Evolutionary conservation across 345 rosid genomes (phyloP).

Genomic region (Euphorbia tirucalli): DNA sequence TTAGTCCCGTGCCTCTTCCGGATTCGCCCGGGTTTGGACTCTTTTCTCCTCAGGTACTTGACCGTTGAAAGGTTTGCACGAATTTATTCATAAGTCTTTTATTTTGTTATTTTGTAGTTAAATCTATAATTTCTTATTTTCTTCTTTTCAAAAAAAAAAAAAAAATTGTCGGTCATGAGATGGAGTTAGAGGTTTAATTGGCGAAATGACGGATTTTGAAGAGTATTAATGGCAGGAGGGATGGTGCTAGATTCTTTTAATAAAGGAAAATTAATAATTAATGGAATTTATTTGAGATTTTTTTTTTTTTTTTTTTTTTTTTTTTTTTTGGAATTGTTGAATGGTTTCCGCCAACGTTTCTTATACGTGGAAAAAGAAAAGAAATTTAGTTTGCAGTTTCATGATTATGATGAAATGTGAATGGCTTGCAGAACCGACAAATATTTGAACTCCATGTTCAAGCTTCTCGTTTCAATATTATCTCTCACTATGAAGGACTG

Average conservation of each 20-base stretch:
- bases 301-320: too few species aligned
- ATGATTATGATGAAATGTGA: too few species aligned
- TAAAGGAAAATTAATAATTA: too few species aligned
- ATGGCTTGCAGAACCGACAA: too few species aligned
- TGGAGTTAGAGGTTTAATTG: background rate
- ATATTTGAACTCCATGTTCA: too few species aligned
- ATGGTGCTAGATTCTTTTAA: too few species aligned
- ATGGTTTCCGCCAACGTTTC: too few species aligned
- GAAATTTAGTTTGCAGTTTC: too few species aligned
- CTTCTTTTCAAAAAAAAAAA: background rate
- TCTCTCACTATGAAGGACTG: background rate
- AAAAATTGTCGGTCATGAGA: background rate
- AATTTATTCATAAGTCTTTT: background rate
- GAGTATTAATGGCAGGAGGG: background rate
- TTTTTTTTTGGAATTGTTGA: background rate
- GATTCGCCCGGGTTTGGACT: conserved; percentile 61
- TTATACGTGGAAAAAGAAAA: too few species aligned
- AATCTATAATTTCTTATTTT: background rate
- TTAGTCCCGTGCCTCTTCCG: conserved; percentile 51
- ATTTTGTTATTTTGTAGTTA: background rate
- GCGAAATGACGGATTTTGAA: background rate
- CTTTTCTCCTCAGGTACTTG: conserved; percentile 65
- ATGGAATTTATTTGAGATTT: too few species aligned
- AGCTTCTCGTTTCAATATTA: background rate
- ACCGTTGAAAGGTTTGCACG: background rate